Conservation (phyloP, 352 stramenopile genomes). For the Globisporangium paddicum region DNA sequence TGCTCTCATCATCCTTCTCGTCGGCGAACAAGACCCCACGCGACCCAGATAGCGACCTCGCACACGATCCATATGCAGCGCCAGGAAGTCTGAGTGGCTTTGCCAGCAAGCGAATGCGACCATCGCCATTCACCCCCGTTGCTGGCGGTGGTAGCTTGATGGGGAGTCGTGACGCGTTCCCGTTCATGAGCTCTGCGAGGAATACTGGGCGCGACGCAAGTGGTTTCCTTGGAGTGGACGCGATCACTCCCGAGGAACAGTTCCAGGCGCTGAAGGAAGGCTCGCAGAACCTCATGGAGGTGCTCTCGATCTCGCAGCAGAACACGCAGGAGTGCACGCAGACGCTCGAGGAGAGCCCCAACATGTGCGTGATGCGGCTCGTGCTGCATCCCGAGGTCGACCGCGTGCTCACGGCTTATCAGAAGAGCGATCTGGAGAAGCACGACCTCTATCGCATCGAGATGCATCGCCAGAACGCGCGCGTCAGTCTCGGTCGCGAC, state of each 20-base stretch:
- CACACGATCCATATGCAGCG: background rate
- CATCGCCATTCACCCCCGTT: slow-evolving; percentile 2
- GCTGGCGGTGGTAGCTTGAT: background rate
- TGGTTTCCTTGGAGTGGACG: slow-evolving; percentile 6
- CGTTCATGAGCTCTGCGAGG: slow-evolving; percentile 7
- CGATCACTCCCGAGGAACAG: slow-evolving; percentile 24
- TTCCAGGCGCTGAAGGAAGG: slow-evolving; percentile 35
- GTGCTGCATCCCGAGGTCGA: slow-evolving; percentile 67
- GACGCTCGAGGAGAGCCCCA: slow-evolving; percentile 56
- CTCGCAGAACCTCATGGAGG: slow-evolving; percentile 64
- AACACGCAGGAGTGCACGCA: slow-evolving; percentile 76
- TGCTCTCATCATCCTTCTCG: background rate
- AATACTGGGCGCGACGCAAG: background rate
- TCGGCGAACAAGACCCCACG: slow-evolving; percentile 1
- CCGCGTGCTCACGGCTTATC: slow-evolving; percentile 41
- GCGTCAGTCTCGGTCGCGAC: slow-evolving; percentile 54
- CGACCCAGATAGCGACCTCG: background rate
- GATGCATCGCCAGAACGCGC: slow-evolving; percentile 40
- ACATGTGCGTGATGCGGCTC: slow-evolving; percentile 51
- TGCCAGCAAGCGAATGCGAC: slow-evolving; percentile 3
- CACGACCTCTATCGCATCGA: slow-evolving; percentile 54
- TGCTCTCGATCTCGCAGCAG: slow-evolving; percentile 67
- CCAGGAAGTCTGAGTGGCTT: background rate
- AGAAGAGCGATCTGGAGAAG: slow-evolving; percentile 51
- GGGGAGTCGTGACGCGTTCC: slow-evolving; percentile 1